These are phyloP conservation scores for Hypoxylon rubiginosum DNA, from an alignment of 2,329 filamentous ascomycete genomes.

Conservation along the genomic window DNA sequence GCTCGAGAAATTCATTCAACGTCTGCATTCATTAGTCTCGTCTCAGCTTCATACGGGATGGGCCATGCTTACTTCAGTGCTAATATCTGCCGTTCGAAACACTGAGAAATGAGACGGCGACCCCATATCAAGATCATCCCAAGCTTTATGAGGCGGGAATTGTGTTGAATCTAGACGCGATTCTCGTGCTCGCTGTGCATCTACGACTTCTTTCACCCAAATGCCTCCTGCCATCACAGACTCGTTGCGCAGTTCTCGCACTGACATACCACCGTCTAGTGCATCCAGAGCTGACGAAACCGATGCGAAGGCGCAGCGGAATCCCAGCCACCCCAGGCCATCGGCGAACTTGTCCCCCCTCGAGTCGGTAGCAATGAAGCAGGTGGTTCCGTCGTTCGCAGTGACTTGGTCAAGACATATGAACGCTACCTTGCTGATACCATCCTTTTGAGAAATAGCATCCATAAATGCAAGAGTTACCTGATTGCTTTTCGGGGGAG, in stretches of 20 bases:
- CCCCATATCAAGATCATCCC: neutral
- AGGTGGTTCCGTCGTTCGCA: slow-evolving; percentile 3
- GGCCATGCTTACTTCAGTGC: neutral
- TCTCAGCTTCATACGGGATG: neutral
- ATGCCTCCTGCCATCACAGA: neutral
- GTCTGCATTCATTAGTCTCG: neutral
- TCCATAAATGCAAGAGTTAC: slow-evolving; percentile 6
- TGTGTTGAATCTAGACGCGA: neutral
- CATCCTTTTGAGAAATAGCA: neutral
- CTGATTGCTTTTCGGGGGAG: neutral
- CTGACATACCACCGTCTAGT: neutral
- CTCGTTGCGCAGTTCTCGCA: slow-evolving; percentile 8
- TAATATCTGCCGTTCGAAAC: slow-evolving; percentile 12
- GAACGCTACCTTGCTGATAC: slow-evolving; percentile 2
- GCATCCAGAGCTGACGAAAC: slow-evolving; percentile 8
- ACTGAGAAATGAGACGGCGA: neutral
- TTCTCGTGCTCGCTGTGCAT: neutral
- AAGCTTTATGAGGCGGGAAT: neutral
- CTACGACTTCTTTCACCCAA: slow-evolving; percentile 1
- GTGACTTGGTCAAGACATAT: neutral
- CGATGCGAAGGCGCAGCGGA: slow-evolving; percentile 11
- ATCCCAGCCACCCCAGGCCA: neutral
- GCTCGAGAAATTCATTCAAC: slow-evolving; percentile 11
- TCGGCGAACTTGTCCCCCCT: neutral
- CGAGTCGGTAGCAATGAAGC: neutral